Base-by-base conservation (phyloP, 2,329 filamentous ascomycete genomes). In the Cladosporium sp. region DNA sequence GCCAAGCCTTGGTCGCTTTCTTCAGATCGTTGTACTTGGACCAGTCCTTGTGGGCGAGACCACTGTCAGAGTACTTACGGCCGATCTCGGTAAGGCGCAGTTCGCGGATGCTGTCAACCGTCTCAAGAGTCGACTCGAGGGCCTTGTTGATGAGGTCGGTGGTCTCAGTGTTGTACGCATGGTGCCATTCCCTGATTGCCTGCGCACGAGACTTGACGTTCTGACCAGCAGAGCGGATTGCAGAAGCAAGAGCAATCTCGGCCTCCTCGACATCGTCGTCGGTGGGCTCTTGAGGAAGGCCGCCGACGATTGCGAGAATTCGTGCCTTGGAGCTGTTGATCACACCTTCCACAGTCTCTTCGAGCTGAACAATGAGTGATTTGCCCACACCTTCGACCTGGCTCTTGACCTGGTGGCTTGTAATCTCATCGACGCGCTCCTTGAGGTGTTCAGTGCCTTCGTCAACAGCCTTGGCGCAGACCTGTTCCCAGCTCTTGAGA, bases 1-100 rank as follows among this genome's bases (percentile, higher is more conserved):
- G 88, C 92, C 93, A 97, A 67, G 90, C 85, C 50, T 88, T 87
- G 55, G 97, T 89, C 12, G 89, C 88, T 56, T 83, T 84, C 77
- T 90, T 95, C 59, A 99, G 80, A 60, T 89, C 85, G 72, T 97
- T 92, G 70, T 96, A 99, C 72, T 93, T 94, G 60, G 88, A 85
- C 94, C 94, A 99, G 73, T 99, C 92, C 73, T 95, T 92, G 80
- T 99, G 97, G 1, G 93, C 96, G 61, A 99, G 84, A 34, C 91
- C 91, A 59, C 97, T 92, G 77, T 92, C 94, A 88, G 90, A 96
- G 92, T 94, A 99, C 60, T 77, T 82, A 86, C 95, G 93, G 59
- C 92, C 92, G 56, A 97, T 91, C 72, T 95, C 90, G 71, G 96
- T 90, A 36, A 97, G 81, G 5, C 92, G 90, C 37, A 96, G 80